Evolutionary conservation across 805 yeast species (phyloP), one percentile per base, ranked within the genome.

Genomic region (Kazachstania viticola): DNA sequence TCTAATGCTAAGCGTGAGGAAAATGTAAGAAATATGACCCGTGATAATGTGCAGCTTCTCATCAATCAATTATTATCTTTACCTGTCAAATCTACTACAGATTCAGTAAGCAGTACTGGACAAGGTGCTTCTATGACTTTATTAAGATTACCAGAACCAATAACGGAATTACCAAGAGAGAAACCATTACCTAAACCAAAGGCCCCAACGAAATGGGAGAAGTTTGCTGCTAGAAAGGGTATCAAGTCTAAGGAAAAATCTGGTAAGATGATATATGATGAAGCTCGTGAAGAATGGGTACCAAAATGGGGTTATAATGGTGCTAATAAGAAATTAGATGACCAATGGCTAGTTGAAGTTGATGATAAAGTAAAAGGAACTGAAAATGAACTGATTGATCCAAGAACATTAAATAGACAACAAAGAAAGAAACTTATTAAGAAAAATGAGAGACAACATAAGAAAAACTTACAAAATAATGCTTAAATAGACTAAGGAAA

Each of bases 281-380:
- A 91, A 58, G 91, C 71, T 21, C 62, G 72, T 19, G 87, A 88
- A 31, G 87, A 85, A 60, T 91, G 98, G 98, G 95, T 79, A 39
- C 88, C 94, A 48, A 88, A 85, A 60, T 91, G 98, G 98, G 99
- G 99, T 38, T 88, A 79, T 65, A 78, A 80, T 43, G 97, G 97
- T 51, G 74, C 75, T 60, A 91, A 91, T 61, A 88, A 91, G 62
- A 73, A 75, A 34, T 51, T 76, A 45, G 97, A 88, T 49, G 62
- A 69, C 49, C 96, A 91, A 60, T 91, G 98, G 98, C 67, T 84
- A 51, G 96, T 88, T 36, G 99, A 91, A 61, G 81, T 88, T 38
- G 82, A 83, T 37, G 93, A 81, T 32, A 69, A 76, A 45, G 76
- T 67, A 18, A 68, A 71, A 50, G 68, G 67, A 27, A 65, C 72